Percentiles rank a stretch among this genome's conserved stretches.
These are phyloP conservation scores for Ceratocystis cubensis DNA, from an alignment of 2,329 filamentous ascomycete genomes.

Conservation along the genomic window DNA sequence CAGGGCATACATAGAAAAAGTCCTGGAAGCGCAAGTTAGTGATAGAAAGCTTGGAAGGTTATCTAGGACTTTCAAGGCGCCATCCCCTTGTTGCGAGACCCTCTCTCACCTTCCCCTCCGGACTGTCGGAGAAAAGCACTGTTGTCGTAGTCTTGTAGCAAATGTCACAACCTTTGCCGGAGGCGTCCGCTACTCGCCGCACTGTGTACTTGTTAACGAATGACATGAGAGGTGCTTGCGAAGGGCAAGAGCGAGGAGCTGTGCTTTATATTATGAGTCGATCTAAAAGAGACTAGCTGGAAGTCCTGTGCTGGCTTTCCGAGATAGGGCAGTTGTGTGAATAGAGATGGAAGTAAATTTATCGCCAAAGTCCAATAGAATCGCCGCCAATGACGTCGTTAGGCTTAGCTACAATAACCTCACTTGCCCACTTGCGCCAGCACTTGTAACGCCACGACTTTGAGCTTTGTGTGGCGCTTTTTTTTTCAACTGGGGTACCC, in stretches of 20 bases:
- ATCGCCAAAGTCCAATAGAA: neutral
- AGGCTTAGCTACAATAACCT: neutral
- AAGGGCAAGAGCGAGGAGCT: no score
- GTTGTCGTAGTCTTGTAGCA: constrained; percentile 82
- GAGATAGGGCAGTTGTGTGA: no score
- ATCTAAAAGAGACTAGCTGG: no score
- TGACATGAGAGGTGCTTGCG: constrained; percentile 31
- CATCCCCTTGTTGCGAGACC: neutral
- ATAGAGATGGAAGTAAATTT: no score
- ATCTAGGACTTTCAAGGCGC: neutral
- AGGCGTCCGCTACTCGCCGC: constrained; percentile 73
- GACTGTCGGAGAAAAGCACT: constrained; percentile 51
- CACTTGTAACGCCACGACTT: no score
- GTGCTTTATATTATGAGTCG: no score
- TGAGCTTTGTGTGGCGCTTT: neutral
- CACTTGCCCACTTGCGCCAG: no score
- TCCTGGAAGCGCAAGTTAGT: constrained; percentile 36
- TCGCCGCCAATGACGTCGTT: neutral
- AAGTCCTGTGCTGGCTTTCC: no score
- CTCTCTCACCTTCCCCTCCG: constrained; percentile 19
- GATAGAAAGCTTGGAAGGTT: constrained; percentile 15
- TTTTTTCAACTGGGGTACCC: neutral
- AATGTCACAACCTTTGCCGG: constrained; percentile 73
- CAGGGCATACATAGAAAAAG: constrained; percentile 81
- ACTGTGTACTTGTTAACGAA: constrained; percentile 74